Conservation (phyloP, 495 filamentous ascomycete genomes). For the Penicillium taxi region DNA sequence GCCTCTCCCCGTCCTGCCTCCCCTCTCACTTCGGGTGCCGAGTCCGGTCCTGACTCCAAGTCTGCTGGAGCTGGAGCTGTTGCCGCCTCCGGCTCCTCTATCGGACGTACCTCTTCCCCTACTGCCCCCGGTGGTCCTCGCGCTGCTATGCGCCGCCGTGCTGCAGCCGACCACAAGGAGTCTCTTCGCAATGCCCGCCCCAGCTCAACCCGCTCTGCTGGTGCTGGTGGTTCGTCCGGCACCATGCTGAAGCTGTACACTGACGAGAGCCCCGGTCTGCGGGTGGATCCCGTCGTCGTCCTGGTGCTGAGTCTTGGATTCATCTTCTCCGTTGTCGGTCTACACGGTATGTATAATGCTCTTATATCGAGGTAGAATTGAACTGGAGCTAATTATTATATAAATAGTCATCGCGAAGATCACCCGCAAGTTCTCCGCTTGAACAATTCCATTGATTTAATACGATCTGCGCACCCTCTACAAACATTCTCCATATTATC, state of each 20-base stretch:
- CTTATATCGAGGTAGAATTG: background rate
- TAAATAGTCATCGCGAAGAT: slow-evolving; percentile 88
- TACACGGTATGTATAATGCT: slow-evolving; percentile 65
- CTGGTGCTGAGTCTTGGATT: slow-evolving; percentile 90
- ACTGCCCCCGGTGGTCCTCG: slow-evolving; percentile 89
- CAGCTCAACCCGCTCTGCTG: slow-evolving; percentile 82
- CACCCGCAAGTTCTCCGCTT: slow-evolving; percentile 75
- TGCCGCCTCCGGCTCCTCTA: slow-evolving; percentile 52
- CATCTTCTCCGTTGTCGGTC: slow-evolving; percentile 94
- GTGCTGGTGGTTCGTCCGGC: slow-evolving; percentile 90
- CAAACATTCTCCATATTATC: no score
- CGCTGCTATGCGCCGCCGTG: slow-evolving; percentile 86
- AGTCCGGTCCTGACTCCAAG: slow-evolving; percentile 43
- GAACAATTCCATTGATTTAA: slow-evolving; percentile 13
- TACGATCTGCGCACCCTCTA: slow-evolving; percentile 1
- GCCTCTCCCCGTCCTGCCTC: slow-evolving; percentile 42
- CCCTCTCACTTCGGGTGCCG: slow-evolving; percentile 42
- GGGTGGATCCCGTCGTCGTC: slow-evolving; percentile 95
- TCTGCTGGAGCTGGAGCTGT: slow-evolving; percentile 66
- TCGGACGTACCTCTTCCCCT: slow-evolving; percentile 74
- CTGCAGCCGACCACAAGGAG: slow-evolving; percentile 92
- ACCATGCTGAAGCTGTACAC: slow-evolving; percentile 99
- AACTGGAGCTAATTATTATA: background rate
- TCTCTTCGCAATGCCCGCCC: slow-evolving; percentile 86
- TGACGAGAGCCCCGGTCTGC: slow-evolving; percentile 90